Base-by-base conservation (phyloP, 495 filamentous ascomycete species). In the Penicillium soppii region DNA sequence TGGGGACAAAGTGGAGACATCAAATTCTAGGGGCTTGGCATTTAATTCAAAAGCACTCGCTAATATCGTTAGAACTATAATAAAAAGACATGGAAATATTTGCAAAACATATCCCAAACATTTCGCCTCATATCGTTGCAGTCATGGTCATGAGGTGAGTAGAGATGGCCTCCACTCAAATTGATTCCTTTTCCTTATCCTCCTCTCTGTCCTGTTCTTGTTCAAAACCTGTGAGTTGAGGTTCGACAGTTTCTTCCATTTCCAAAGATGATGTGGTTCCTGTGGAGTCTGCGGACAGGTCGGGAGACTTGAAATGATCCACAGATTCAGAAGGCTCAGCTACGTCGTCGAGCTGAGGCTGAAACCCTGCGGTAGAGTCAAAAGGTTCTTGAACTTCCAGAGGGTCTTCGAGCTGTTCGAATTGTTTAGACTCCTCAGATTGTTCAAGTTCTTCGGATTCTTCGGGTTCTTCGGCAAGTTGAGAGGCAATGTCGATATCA, bases 101-200 rank as follows among this genome's bases (percentile, higher is more conserved):
- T n/a, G n/a, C n/a, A n/a, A 20, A 50, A 40, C 12, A 41, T 42
- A 25, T 42, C 30, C 29, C 40, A 44, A 56, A 47, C 41, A 36
- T 58, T 43, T 48, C 49, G 32, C 40, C 54, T 58, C 43, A 44
- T 56, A 33, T 66, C 62, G 16, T 66, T 66, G 38, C 56, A 51
- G 38, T 66, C 62, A 29, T 66, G 41, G 59, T 49, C 39, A 13
- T 22, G n/a, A 25, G 36, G 6, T 30, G 39, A 15, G 9, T 35
- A 9, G 20, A 4, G 4, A 21, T 16, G 16, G 8, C 27, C 43
- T n/a, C n/a, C n/a, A n/a, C n/a, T n/a, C 26, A 45, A 9, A 6
- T 39, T 45, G 22, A 37, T 13, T 52, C 43, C 16, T 38, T 7
- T 39, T 40, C 15, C 7, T 42, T 8, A 16, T 40, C 48, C 39